Conservation (phyloP, 116 monocot species). For the Posidonia oceanica region DNA sequence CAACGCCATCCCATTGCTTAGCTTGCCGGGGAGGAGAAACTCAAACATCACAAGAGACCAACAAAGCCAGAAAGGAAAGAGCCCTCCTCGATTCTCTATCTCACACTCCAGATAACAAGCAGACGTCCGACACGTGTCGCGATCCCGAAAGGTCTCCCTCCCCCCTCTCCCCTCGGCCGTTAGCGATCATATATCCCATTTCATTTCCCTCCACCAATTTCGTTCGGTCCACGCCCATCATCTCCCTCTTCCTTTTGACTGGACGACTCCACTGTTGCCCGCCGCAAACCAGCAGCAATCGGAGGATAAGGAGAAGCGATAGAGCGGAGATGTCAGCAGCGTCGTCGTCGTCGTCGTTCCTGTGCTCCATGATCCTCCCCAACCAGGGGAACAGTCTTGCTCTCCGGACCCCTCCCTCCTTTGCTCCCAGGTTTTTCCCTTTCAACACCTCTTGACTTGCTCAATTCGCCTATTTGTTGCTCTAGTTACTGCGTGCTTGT, state of each 20-base stretch:
- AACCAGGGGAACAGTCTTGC: not conserved
- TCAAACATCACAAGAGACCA: too few species aligned
- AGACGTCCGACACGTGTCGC: not conserved
- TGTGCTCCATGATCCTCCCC: slow-evolving; percentile 4
- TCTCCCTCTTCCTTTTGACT: not conserved
- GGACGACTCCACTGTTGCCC: too few species aligned
- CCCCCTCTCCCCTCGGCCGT: not conserved
- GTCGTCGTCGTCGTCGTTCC: not conserved
- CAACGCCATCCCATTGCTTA: too few species aligned
- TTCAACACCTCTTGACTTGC: not conserved
- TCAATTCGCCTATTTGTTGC: too few species aligned
- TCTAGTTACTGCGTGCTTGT: too few species aligned
- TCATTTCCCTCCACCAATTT: not conserved
- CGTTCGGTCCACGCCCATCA: not conserved
- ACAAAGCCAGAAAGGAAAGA: too few species aligned
- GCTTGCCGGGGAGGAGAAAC: too few species aligned
- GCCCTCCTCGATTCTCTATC: too few species aligned
- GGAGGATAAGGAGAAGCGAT: not conserved
- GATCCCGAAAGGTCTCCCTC: not conserved
- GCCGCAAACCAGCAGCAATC: too few species aligned
- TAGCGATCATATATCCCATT: too few species aligned
- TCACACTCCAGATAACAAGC: not conserved
- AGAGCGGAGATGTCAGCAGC: not conserved
- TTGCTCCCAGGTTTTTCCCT: not conserved
- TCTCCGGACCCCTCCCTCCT: not conserved